phyloP scores from a whole-genome alignment of 129 eudicot genomes.

The Arctium lappa region DNA sequence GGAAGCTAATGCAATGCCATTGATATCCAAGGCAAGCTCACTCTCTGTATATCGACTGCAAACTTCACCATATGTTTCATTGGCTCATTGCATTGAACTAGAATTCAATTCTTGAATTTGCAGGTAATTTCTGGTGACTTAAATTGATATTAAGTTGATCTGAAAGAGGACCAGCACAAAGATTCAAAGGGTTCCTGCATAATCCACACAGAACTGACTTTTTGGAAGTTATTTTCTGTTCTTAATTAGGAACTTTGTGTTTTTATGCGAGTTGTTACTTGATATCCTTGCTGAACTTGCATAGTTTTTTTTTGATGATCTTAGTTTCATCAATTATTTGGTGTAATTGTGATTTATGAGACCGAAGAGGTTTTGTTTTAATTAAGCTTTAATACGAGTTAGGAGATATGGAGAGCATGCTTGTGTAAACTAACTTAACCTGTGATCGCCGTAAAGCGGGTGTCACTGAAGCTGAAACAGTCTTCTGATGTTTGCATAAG shows the following conservation, averaged over 20 bases:
- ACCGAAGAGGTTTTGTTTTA: background rate
- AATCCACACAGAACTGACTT: background rate
- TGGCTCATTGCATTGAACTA: background rate
- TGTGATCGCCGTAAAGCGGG: background rate
- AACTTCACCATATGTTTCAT: background rate
- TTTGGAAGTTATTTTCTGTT: background rate
- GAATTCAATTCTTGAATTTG: constrained; percentile 8
- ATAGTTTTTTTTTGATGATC: background rate
- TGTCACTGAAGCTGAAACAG: too few relatives aligned
- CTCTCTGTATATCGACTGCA: background rate
- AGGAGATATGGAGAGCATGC: background rate
- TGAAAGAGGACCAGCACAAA: background rate
- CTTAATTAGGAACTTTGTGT: background rate
- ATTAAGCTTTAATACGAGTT: background rate
- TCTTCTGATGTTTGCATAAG: background rate
- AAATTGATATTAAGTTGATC: constrained; percentile 19
- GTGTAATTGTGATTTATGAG: background rate
- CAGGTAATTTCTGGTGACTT: constrained; percentile 56
- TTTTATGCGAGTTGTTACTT: background rate
- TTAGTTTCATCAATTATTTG: background rate
- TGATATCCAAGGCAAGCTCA: constrained; percentile 63
- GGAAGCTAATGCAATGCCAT: constrained; percentile 87
- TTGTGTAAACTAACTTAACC: background rate
- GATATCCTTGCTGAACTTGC: background rate
- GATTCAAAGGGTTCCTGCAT: background rate